Base-by-base conservation (phyloP, 2,329 filamentous ascomycete species). In the Parastagonospora avenae region DNA sequence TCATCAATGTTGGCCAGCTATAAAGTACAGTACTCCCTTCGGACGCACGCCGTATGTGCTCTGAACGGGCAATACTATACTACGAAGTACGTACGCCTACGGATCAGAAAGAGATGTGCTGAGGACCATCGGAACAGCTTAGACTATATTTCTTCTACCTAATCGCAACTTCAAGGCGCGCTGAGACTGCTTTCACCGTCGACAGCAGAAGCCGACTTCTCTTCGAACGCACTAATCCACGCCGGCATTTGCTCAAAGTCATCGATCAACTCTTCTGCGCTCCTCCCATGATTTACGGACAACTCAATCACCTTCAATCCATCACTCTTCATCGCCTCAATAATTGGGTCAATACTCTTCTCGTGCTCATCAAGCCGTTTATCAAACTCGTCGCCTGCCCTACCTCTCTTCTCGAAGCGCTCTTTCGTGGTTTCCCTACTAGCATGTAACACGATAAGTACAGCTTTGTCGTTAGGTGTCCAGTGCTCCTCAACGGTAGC, bases 321-420 rank as follows among this genome's bases (percentile, higher is more conserved):
- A 40, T 59, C 50, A 9, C 39, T n/a, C 31, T 28, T 38, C 52
- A 54, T 55, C 8, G 37, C 54, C 16, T 47, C 41, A 9, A 55
- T 40, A 15, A 54, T 48, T 4, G 31, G 27, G 9, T 24, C 12
- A 19, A 54, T 41, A 10, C 29, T 47, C 15, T 38, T 15, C 31
- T 32, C 12, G 19, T 54, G 39, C 11, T 54, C 52, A 8, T 48
- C 36, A 24, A 48, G 54, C 29, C 52, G 33, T 29, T 42, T 46
- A 5, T 53, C 38, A 40, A 60, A 57, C 16, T 50, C 48, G 33
- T 60, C 52, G n/a, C 48, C 46, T 7, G 37, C 30, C 36, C 55
- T 52, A 6, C 24, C 46, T n/a, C 55, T 43, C n/a, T 37, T 46
- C 38, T 28, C 15, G 36, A 52, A 54, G 10, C 50, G 33, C 28